Evolutionary conservation across 805 yeast genomes (phyloP).

Genomic region (Hanseniaspora opuntiae): DNA sequence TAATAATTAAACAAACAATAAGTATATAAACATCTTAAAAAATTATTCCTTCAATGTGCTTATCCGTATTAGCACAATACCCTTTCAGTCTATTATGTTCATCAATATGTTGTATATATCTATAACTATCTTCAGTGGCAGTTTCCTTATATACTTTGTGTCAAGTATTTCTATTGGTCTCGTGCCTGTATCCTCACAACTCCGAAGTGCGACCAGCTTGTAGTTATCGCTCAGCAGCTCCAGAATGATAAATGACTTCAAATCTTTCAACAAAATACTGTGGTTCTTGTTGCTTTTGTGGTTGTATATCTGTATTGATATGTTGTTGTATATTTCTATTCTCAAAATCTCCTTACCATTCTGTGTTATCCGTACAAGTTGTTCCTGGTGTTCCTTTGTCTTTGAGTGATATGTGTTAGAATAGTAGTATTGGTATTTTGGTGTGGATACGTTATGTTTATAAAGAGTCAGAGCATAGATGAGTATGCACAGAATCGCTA

Average conservation of each 20-base stretch:
- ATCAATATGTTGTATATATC: constrained; percentile 4
- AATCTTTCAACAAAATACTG: not conserved
- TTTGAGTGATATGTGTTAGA: not conserved
- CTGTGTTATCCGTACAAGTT: not conserved
- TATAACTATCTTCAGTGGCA: not conserved
- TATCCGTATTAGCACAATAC: not conserved
- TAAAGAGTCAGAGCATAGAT: not conserved
- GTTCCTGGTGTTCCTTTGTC: not conserved
- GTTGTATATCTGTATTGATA: not conserved
- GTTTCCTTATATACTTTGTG: not conserved
- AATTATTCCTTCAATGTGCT: too few species aligned
- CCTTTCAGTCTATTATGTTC: not conserved
- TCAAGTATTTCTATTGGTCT: not conserved
- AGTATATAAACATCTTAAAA: too few species aligned
- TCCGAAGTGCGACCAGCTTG: not conserved
- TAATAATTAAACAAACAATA: too few species aligned
- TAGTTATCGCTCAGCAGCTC: not conserved
- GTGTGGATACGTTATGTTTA: not conserved
- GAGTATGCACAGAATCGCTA: not conserved
- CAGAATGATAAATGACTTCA: not conserved
- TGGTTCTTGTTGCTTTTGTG: not conserved
- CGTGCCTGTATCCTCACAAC: not conserved
- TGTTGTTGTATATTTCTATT: not conserved
- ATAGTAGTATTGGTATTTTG: not conserved
- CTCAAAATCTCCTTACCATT: not conserved